phyloP scores from a whole-genome alignment of 1,284 basidiomycete genomes.

The Salmacisia buchloeana region DNA sequence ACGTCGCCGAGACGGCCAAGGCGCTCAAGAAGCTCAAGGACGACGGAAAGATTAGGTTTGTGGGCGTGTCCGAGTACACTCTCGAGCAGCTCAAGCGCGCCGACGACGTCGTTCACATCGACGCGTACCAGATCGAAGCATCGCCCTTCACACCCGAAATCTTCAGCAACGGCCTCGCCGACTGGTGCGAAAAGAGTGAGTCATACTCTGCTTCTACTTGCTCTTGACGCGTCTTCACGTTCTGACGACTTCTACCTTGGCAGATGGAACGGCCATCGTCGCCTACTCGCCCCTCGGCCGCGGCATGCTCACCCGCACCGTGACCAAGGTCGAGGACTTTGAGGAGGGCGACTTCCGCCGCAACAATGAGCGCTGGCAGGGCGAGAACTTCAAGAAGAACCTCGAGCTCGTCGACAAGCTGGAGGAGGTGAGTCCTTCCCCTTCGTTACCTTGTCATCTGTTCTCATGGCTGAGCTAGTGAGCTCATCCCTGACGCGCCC shows the following conservation, averaged over 20 bases:
- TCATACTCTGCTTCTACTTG: neutral
- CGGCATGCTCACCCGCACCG: constrained; percentile 31
- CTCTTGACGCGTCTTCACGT: neutral
- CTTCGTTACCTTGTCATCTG: neutral
- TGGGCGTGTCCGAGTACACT: constrained; percentile 59
- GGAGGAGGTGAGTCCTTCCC: neutral
- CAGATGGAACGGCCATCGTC: constrained; percentile 21
- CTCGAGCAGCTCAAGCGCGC: constrained; percentile 25
- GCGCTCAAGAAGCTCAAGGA: constrained; percentile 71
- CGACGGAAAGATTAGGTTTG: constrained; percentile 65
- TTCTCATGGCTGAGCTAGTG: neutral
- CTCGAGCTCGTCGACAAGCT: constrained; percentile 28
- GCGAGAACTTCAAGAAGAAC: constrained; percentile 32
- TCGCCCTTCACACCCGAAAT: constrained; percentile 53
- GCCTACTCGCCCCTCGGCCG: constrained; percentile 33
- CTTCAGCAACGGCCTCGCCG: constrained; percentile 34
- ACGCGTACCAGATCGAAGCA: constrained; percentile 54
- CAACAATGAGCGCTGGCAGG: constrained; percentile 27
- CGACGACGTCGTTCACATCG: constrained; percentile 50
- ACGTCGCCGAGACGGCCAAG: constrained; percentile 67
- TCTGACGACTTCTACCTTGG: neutral
- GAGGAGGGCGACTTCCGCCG: constrained; percentile 29
- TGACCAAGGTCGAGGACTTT: constrained; percentile 22
- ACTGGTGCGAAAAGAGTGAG: constrained; percentile 24
- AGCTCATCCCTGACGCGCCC: neutral